These are phyloP conservation scores for Aphanomyces stellatus DNA, from an alignment of 352 stramenopile genomes.

Conservation along the genomic window DNA sequence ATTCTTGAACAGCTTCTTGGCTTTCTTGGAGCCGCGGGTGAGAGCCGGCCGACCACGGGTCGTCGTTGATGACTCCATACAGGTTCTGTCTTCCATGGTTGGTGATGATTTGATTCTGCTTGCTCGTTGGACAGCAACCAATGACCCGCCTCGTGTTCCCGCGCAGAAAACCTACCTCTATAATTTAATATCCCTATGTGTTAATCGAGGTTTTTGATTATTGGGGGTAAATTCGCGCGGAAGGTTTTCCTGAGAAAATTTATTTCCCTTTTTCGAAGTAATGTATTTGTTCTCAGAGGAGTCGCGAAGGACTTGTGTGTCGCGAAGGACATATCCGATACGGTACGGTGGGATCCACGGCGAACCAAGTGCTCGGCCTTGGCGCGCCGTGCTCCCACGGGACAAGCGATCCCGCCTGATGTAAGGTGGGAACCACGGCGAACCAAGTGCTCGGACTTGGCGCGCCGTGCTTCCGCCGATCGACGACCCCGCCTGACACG, in stretches of 20 bases:
- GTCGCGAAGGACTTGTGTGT: too few species aligned
- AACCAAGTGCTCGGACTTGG: too few species aligned
- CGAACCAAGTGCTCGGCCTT: too few species aligned
- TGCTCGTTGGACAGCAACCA: neutral
- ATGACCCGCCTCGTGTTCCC: neutral
- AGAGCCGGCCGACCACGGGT: neutral
- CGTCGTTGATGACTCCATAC: neutral
- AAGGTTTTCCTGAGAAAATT: neutral
- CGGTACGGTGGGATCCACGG: too few species aligned
- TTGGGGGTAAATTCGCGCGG: neutral
- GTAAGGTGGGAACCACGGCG: too few species aligned
- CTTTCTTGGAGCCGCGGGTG: neutral
- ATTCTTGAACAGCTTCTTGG: neutral
- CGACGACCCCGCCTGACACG: too few species aligned
- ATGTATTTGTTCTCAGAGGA: too few species aligned
- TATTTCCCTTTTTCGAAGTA: too few species aligned
- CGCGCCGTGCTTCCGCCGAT: too few species aligned
- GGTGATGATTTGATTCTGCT: neutral
- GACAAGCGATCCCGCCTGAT: too few species aligned
- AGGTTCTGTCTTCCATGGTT: neutral
- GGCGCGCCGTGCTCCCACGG: too few species aligned
- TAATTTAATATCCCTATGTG: neutral
- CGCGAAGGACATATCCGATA: neutral
- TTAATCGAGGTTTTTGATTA: neutral
- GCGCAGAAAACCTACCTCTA: neutral